phyloP scores from a whole-genome alignment of 202 grass and related monocot species.

The Panicum hallii region DNA sequence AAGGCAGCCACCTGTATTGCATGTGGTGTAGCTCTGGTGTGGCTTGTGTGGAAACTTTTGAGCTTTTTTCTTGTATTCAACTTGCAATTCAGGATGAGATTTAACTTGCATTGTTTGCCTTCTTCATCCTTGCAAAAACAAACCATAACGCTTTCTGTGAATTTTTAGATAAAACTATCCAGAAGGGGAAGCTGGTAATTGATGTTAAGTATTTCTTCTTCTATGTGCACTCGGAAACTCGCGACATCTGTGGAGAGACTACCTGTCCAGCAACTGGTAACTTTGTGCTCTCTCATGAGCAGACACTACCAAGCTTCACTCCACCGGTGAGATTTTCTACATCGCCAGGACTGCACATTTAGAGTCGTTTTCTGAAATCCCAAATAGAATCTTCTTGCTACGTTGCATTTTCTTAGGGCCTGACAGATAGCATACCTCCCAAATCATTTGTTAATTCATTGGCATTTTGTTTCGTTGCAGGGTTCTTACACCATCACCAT shows the following conservation, averaged over 20 bases:
- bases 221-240: conserved; percentile 72
- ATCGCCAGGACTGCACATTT: background rate
- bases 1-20: conserved; percentile 6
- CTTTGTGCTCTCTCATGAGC: conserved; percentile 63
- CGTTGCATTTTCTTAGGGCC: background rate
- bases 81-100: background rate
- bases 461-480: conserved; percentile 40
- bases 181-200: conserved; percentile 70
- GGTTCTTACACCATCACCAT: conserved; percentile 80
- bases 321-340: conserved; percentile 70
- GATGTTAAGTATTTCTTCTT: conserved; percentile 83
- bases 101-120: background rate
- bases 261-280: conserved; percentile 64
- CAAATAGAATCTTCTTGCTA: background rate
- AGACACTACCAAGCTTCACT: conserved; percentile 66
- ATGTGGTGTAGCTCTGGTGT: background rate
- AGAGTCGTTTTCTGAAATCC: conserved; percentile 4
- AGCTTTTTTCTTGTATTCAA: background rate
- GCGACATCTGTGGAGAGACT: conserved; percentile 82
- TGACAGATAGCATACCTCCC: background rate
- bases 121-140: background rate
- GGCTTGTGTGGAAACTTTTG: background rate
- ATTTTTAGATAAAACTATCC: conserved; percentile 62
- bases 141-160: conserved; percentile 15
- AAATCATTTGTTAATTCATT: background rate